A percentile compares a stretch with the other conserved stretches of the same genome.
These are phyloP conservation scores for Leucocoprinus birnbaumii DNA, from an alignment of 768 basidiomycete genomes.

Conservation along the genomic window DNA sequence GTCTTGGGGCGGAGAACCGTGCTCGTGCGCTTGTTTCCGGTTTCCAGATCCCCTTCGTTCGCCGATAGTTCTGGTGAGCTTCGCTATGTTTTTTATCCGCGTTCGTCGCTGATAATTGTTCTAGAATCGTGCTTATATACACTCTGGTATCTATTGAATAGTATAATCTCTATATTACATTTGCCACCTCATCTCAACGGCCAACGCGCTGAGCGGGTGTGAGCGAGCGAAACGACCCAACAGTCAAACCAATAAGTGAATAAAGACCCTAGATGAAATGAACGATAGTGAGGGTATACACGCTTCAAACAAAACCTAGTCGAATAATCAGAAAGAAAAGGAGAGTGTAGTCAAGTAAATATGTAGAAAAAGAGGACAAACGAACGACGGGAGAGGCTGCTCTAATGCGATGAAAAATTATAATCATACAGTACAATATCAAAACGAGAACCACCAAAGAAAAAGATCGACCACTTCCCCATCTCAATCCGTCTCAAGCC, in stretches of 20 bases:
- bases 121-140: conserved; percentile 3
- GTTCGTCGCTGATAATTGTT: too few species aligned
- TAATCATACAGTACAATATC: conserved; percentile 8
- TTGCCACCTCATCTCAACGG: too few species aligned
- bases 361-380: neutral
- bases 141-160: too few species aligned
- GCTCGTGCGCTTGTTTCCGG: conserved; percentile 87
- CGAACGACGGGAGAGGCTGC: neutral
- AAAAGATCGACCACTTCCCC: too few species aligned
- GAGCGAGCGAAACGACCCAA: neutral
- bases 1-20: conserved; percentile 86
- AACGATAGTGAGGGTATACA: neutral
- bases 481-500: conserved; percentile 4
- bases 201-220: neutral
- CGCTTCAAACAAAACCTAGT: neutral
- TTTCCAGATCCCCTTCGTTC: conserved; percentile 85
- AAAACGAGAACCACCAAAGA: neutral
- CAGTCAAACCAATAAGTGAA: neutral
- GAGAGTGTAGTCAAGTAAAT: neutral
- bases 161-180: too few species aligned
- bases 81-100: neutral
- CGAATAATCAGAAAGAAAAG: too few species aligned
- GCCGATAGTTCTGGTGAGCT: conserved; percentile 32
- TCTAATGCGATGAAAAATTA: neutral
- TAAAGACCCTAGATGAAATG: neutral